Percentiles rank a stretch among this genome's conserved stretches.
phyloP scores from a whole-genome alignment of 805 yeast species.

The Lipomyces yamanashiensis region DNA sequence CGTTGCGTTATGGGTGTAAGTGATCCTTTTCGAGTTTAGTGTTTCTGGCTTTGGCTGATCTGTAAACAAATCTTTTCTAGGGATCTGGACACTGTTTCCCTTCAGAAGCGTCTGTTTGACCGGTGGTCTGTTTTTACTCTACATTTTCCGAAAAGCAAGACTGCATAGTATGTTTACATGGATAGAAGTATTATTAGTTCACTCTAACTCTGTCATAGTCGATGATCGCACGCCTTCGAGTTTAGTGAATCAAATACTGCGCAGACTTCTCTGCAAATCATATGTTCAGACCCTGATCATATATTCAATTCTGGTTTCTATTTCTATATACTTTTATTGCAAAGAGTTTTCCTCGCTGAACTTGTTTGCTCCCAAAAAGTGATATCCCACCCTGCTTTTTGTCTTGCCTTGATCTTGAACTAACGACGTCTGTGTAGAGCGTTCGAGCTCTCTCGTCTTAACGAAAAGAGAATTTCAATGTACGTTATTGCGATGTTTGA shows the following conservation, averaged over 20 bases:
- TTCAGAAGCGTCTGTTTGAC: slow-evolving; percentile 12
- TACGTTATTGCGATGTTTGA: slow-evolving; percentile 14
- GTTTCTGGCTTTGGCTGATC: background rate
- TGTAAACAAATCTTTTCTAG: slow-evolving; percentile 7
- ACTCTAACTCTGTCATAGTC: slow-evolving; percentile 4
- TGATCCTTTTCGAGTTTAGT: background rate
- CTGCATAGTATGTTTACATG: slow-evolving; percentile 28
- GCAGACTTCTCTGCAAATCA: slow-evolving; percentile 10
- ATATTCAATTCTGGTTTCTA: slow-evolving; percentile 18
- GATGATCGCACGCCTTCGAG: slow-evolving; percentile 21
- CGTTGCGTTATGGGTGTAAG: slow-evolving; percentile 28
- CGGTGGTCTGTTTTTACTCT: slow-evolving; percentile 28
- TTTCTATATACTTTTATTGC: slow-evolving; percentile 25
- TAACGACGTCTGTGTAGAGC: slow-evolving; percentile 11
- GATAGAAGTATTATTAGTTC: background rate
- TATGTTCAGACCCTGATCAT: slow-evolving; percentile 13
- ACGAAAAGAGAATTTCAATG: slow-evolving; percentile 31
- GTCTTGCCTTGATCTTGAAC: background rate
- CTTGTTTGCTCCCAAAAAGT: slow-evolving; percentile 28
- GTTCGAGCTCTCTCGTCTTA: slow-evolving; percentile 32
- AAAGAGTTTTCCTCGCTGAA: slow-evolving; percentile 20
- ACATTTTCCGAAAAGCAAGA: slow-evolving; percentile 37
- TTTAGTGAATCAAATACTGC: slow-evolving; percentile 13
- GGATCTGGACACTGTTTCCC: slow-evolving; percentile 24
- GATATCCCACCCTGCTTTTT: background rate